Evolutionary conservation across 2,329 filamentous ascomycete species (phyloP).

Genomic region (Dissoconium aciculare): DNA sequence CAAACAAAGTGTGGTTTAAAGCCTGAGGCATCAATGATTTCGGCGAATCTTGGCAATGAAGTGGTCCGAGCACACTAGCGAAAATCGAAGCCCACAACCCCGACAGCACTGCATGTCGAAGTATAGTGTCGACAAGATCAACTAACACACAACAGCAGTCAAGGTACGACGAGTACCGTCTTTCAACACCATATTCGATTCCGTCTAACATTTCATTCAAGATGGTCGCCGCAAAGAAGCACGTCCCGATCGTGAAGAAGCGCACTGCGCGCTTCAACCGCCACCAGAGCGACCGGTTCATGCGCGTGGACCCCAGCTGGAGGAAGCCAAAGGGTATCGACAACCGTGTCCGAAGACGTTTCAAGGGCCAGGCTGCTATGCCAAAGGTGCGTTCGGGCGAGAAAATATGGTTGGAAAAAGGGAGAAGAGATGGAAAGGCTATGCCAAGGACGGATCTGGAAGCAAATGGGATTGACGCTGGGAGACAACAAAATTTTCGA

Average conservation of each 20-base stretch:
- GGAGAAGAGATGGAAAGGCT: conserved; percentile 1
- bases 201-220: conserved; percentile 25
- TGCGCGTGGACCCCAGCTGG: conserved; percentile 79
- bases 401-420: too few relatives aligned
- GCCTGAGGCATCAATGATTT: not conserved
- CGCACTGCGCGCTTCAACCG: conserved; percentile 94
- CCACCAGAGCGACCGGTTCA: conserved; percentile 97
- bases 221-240: conserved; percentile 99
- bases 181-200: conserved; percentile 6
- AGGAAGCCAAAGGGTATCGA: conserved; percentile 99
- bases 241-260: conserved; percentile 99
- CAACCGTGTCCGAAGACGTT: conserved; percentile 91
- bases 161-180: conserved; percentile 8
- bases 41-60: not conserved
- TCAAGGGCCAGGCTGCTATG: conserved; percentile 92
- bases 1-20: too few relatives aligned
- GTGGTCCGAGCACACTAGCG: not conserved
- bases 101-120: not conserved
- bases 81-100: conserved; percentile 1
- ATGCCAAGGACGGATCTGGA: conserved; percentile 3
- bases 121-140: not conserved
- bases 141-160: conserved; percentile 11
- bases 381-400: conserved; percentile 89
- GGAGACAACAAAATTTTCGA: conserved; percentile 5
- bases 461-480: conserved; percentile 4